phyloP scores from a whole-genome alignment of 179 eudicot species.

The Patellifolia procumbens region DNA sequence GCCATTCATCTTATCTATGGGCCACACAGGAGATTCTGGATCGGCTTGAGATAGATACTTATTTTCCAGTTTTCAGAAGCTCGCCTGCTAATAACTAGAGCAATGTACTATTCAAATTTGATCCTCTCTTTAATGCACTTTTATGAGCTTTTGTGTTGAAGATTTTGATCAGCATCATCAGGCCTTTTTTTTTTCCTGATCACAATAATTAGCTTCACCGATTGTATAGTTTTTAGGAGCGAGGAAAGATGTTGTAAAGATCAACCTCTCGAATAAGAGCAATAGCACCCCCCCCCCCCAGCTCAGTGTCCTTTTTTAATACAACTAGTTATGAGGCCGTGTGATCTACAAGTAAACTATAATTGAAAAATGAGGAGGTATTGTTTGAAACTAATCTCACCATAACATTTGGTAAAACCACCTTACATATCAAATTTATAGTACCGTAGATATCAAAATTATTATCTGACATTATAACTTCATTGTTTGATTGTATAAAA shows the following conservation, averaged over 20 bases:
- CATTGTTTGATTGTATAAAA: too few relatives aligned
- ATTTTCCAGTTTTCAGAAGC: conserved; percentile 61
- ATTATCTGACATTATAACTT: too few relatives aligned
- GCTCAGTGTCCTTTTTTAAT: too few relatives aligned
- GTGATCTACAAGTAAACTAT: too few relatives aligned
- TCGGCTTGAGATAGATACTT: conserved; percentile 74
- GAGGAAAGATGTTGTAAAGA: background rate
- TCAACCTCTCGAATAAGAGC: background rate
- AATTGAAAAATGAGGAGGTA: too few relatives aligned
- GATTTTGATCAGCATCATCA: background rate
- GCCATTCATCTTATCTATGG: conserved; percentile 93
- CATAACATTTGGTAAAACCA: too few relatives aligned
- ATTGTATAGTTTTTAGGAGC: background rate
- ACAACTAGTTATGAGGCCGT: too few relatives aligned
- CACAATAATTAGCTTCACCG: background rate
- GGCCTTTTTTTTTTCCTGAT: background rate
- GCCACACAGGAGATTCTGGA: conserved; percentile 71
- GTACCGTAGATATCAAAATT: too few relatives aligned
- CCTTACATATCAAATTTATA: too few relatives aligned
- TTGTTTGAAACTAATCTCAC: too few relatives aligned
- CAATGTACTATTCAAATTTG: background rate
- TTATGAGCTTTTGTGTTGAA: background rate
- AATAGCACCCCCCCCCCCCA: background rate
- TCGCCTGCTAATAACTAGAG: conserved; percentile 22
- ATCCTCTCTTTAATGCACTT: background rate